Conservation (phyloP, 768 basidiomycete genomes). For the Lentinula boryana region DNA sequence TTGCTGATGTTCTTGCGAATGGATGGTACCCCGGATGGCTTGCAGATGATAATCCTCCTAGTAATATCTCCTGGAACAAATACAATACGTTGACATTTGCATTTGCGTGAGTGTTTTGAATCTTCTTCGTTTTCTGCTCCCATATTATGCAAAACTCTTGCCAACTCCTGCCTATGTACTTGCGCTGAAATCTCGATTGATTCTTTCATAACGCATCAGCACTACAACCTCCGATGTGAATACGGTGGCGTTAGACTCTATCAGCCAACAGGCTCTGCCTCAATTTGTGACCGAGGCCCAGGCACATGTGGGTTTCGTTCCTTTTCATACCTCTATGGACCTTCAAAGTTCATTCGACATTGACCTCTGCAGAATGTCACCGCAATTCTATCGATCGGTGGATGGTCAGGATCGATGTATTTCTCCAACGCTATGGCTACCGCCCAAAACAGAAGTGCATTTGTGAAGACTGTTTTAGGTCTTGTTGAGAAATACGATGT, state of each 20-base stretch:
- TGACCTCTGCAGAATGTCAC: neutral
- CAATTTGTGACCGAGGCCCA: conserved; percentile 7
- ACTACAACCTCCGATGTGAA: conserved; percentile 5
- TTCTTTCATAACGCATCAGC: neutral
- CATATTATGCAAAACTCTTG: neutral
- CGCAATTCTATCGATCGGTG: conserved; percentile 1
- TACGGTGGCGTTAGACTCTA: conserved; percentile 3
- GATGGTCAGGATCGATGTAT: conserved; percentile 40
- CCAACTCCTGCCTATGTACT: neutral
- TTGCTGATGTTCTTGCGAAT: conserved; percentile 34
- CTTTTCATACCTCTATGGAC: neutral
- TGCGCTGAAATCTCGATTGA: neutral
- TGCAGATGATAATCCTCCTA: conserved; percentile 30
- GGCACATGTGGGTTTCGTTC: conserved; percentile 1
- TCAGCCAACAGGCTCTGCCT: conserved; percentile 5
- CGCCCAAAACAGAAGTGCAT: conserved; percentile 46
- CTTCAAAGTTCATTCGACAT: neutral
- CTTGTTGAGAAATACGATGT: conserved; percentile 45
- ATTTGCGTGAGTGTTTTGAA: conserved; percentile 34
- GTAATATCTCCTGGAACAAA: conserved; percentile 46
- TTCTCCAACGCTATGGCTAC: conserved; percentile 57
- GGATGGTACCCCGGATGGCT: conserved; percentile 58
- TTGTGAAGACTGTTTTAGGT: conserved; percentile 46
- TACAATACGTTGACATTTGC: conserved; percentile 44
- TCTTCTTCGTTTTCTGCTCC: neutral